Evolutionary conservation across 768 basidiomycete species (phyloP).

Genomic region (Auricularia auricula-judae): DNA sequence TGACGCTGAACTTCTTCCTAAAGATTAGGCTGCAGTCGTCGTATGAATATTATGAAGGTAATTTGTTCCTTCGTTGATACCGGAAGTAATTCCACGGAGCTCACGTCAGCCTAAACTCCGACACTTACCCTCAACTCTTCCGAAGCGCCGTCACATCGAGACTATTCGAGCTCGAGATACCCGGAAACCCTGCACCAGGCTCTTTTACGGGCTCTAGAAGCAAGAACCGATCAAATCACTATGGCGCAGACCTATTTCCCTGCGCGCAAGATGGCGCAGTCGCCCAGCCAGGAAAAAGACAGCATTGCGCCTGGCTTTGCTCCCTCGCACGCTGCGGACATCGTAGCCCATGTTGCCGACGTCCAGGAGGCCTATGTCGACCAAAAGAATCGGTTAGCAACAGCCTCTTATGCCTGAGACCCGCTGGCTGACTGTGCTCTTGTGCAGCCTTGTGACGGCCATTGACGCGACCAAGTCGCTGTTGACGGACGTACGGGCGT

Average conservation of each 20-base stretch:
- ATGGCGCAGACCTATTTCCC: conserved; percentile 8
- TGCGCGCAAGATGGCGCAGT: neutral
- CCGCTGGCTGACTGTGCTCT: neutral
- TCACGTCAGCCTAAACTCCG: too few relatives aligned
- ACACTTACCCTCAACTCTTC: too few relatives aligned
- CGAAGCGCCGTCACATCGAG: too few relatives aligned
- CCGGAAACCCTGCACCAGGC: neutral
- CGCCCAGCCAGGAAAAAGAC: conserved; percentile 1
- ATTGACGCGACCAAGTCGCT: conserved; percentile 62
- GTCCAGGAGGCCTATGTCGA: conserved; percentile 67
- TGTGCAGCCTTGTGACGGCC: conserved; percentile 57
- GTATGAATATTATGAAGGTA: too few relatives aligned
- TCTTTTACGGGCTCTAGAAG: neutral
- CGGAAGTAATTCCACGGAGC: too few relatives aligned
- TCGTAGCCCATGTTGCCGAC: conserved; percentile 37
- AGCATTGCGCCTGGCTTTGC: neutral
- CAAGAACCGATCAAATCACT: neutral
- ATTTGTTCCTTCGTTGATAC: too few relatives aligned
- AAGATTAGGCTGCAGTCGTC: too few relatives aligned
- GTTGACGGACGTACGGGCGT: conserved; percentile 57
- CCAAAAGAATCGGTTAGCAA: conserved; percentile 55
- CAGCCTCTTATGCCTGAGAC: conserved; percentile 15
- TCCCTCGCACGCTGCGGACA: conserved; percentile 11
- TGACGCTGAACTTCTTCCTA: too few relatives aligned
- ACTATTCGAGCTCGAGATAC: neutral